phyloP scores from a whole-genome alignment of 169 alveolate genomes.

The Babesia microti region DNA sequence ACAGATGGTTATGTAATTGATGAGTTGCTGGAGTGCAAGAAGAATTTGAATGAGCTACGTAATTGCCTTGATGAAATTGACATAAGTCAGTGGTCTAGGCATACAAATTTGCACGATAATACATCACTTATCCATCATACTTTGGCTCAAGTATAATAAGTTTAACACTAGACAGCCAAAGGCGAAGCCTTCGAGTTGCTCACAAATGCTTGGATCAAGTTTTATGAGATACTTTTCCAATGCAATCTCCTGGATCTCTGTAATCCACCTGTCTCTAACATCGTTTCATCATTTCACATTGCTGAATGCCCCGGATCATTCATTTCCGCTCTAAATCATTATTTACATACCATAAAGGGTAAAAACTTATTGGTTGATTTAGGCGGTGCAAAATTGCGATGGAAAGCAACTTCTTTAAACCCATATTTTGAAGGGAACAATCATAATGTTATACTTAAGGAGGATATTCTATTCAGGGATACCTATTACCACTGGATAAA shows the following conservation, averaged over 20 bases:
- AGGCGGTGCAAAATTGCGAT: constrained; percentile 34
- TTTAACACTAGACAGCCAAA: constrained; percentile 11
- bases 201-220: constrained; percentile 61
- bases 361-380: constrained; percentile 7
- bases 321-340: constrained; percentile 58
- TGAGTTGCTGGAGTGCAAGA: constrained; percentile 46
- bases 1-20: constrained; percentile 39
- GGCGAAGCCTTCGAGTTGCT: constrained; percentile 47
- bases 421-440: constrained; percentile 58
- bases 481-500: constrained; percentile 51
- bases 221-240: constrained; percentile 50
- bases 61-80: constrained; percentile 50
- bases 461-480: constrained; percentile 58
- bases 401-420: constrained; percentile 62
- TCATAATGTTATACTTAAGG: constrained; percentile 48
- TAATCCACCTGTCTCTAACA: constrained; percentile 33
- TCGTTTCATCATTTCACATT: constrained; percentile 42
- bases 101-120: constrained; percentile 36
- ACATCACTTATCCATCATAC: constrained; percentile 22
- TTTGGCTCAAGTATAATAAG: constrained; percentile 19
- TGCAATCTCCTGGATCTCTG: constrained; percentile 47
- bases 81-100: constrained; percentile 48
- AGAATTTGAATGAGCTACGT: constrained; percentile 45
- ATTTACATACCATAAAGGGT: constrained; percentile 38
- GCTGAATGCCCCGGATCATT: constrained; percentile 68